Evolutionary conservation across 2,329 filamentous ascomycete species (phyloP).

Genomic region (Leptodontidium sp.): DNA sequence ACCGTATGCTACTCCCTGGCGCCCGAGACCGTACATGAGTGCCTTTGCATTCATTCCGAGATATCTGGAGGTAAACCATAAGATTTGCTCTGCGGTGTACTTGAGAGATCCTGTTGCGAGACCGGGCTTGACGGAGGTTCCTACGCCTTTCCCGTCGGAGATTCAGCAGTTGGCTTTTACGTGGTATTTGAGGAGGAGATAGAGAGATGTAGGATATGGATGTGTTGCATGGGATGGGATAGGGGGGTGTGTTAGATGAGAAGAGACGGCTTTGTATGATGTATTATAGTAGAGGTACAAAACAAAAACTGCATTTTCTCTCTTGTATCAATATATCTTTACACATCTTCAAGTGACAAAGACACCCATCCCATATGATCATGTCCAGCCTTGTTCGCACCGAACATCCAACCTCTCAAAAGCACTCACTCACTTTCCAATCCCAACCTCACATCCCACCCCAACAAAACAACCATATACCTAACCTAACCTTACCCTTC

Average conservation of each 20-base stretch:
- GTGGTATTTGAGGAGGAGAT: slow-evolving; percentile 77
- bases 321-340: slow-evolving; percentile 11
- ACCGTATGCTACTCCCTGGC: slow-evolving; percentile 92
- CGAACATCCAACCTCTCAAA: background rate
- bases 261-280: slow-evolving; percentile 29
- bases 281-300: slow-evolving; percentile 31
- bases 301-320: slow-evolving; percentile 21
- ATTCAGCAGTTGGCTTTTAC: slow-evolving; percentile 86
- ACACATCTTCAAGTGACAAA: too few species aligned
- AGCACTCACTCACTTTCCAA: too few species aligned
- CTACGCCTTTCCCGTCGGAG: slow-evolving; percentile 77
- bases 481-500: too few species aligned
- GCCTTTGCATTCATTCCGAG: slow-evolving; percentile 94
- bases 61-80: slow-evolving; percentile 98
- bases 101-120: slow-evolving; percentile 91
- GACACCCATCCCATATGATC: too few species aligned
- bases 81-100: slow-evolving; percentile 95
- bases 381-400: too few species aligned
- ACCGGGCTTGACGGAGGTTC: slow-evolving; percentile 81
- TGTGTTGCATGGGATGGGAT: background rate
- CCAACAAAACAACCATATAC: too few species aligned
- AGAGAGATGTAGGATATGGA: slow-evolving; percentile 32
- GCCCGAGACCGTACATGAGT: slow-evolving; percentile 84
- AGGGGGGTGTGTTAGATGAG: background rate
- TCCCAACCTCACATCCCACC: too few species aligned